phyloP scores from a whole-genome alignment of 495 filamentous ascomycete genomes.

The Rhypophila decipiens region DNA sequence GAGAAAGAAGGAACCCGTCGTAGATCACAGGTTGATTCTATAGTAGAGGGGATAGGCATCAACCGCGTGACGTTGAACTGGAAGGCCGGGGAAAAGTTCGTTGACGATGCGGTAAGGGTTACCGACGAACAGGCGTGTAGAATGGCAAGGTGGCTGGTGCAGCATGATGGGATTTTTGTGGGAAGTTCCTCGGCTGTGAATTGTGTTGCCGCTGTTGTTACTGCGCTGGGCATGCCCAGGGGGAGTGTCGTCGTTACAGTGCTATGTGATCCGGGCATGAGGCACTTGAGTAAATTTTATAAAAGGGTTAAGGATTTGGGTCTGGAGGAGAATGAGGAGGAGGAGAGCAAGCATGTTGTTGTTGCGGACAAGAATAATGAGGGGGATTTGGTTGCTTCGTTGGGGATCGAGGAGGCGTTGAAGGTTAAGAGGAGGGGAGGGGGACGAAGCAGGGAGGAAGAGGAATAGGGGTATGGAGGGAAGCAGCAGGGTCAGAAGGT shows the following conservation, averaged over 20 bases:
- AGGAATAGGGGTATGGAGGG: too few relatives aligned
- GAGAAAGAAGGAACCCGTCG: conserved; percentile 87
- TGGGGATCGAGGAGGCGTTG: conserved; percentile 32
- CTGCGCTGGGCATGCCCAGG: conserved; percentile 58
- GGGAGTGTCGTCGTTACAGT: conserved; percentile 84
- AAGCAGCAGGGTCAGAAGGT: too few relatives aligned
- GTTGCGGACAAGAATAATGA: conserved; percentile 5
- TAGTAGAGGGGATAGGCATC: conserved; percentile 94
- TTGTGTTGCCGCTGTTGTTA: conserved; percentile 81
- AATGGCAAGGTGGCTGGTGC: conserved; percentile 93
- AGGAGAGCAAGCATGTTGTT: too few relatives aligned
- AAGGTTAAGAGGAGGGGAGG: too few relatives aligned
- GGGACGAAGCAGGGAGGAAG: too few relatives aligned
- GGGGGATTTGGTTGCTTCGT: conserved; percentile 26
- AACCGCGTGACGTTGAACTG: conserved; percentile 90
- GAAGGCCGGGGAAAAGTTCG: conserved; percentile 71
- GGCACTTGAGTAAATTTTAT: conserved; percentile 95
- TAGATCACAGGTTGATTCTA: conserved; percentile 85
- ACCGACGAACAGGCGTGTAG: conserved; percentile 84
- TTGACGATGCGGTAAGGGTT: conserved; percentile 87
- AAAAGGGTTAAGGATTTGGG: conserved; percentile 69
- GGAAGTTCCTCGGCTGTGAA: conserved; percentile 95
- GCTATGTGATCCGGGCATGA: conserved; percentile 81
- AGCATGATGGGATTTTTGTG: conserved; percentile 91
- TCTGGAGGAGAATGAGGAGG: conserved; percentile 37